Conservation (phyloP, 129 eudicot species). For the Gnaphalium uliginosum region DNA sequence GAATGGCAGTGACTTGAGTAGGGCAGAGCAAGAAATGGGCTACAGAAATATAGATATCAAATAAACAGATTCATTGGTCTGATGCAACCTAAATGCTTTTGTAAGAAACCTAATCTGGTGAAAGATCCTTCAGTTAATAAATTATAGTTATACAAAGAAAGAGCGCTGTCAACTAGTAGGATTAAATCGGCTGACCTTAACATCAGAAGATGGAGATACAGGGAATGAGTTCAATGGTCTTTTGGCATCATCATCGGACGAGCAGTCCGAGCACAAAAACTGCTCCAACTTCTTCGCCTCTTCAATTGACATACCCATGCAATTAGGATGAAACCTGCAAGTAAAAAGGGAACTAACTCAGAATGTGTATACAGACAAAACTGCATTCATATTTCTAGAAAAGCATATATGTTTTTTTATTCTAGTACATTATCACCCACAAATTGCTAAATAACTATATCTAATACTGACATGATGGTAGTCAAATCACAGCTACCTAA, state of each 20-base stretch:
- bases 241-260: slow-evolving; percentile 71
- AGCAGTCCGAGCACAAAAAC: slow-evolving; percentile 84
- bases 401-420: slow-evolving; percentile 2
- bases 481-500: slow-evolving; percentile 7
- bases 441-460: not conserved
- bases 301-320: slow-evolving; percentile 98
- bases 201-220: slow-evolving; percentile 55
- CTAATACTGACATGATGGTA: slow-evolving; percentile 4
- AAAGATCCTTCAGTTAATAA: slow-evolving; percentile 3
- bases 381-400: not conserved
- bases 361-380: not conserved
- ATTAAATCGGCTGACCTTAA: slow-evolving; percentile 51
- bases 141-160: not conserved
- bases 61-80: no score
- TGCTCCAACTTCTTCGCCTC: slow-evolving; percentile 89
- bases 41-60: no score
- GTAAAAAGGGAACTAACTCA: not conserved
- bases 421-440: slow-evolving; percentile 4
- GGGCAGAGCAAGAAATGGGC: no score
- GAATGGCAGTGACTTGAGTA: no score
- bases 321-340: slow-evolving; percentile 94
- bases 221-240: slow-evolving; percentile 63
- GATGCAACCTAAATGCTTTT: not conserved
- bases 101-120: not conserved
- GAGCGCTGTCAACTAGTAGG: not conserved